Evolutionary conservation across 768 basidiomycete genomes (phyloP), one percentile per base, ranked within the genome.

Genomic region (Xerocomellus intermedius): DNA sequence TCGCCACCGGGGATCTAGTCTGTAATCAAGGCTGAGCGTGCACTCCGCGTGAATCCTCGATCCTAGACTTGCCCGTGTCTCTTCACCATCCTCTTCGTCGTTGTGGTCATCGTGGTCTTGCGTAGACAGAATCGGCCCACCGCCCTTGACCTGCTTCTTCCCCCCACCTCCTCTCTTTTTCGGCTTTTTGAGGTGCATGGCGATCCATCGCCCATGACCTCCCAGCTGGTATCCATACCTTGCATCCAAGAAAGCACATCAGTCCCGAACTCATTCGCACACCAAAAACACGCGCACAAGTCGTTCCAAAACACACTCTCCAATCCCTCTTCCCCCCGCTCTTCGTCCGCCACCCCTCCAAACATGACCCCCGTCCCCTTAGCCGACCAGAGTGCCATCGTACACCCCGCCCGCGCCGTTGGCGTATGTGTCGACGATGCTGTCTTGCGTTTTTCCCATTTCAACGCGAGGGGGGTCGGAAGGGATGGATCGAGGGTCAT

Each of bases 301-400:
- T 95, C 93, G 56, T 94, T 92, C 78, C 88, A 89, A 68, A 96
- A 96, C 2, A 86, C 77, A 56, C 89, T 92, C 54, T 92, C 87
- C 58, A 97, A 67, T 4, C 80, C 84, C 64, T 97, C 94, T 68
- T 96, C 94, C 36, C 81, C 80, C 19, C 77, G 84, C 61, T 96
- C 94, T 56, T 93, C 89, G 56, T 97, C 94, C 5, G 84, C 87
- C 0, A 96, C 94, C 4, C 86, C 94, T 13, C 94, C 94, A 65
- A 95, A 97, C 47, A 94, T 68, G 2, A 97, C 74, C n/a, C 93
- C 91, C 52, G 82, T 85, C 24, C 73, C 76, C 61, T 84, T 87
- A 19, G 79, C 70, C 0, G 68, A 49, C 94, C 94, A 96, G 0
- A 87, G 72, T 0, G 89, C 75, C 94, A 96, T 96, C 4, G 92